phyloP scores from a whole-genome alignment of 345 rosid genomes.

The Gossypium anomalum region DNA sequence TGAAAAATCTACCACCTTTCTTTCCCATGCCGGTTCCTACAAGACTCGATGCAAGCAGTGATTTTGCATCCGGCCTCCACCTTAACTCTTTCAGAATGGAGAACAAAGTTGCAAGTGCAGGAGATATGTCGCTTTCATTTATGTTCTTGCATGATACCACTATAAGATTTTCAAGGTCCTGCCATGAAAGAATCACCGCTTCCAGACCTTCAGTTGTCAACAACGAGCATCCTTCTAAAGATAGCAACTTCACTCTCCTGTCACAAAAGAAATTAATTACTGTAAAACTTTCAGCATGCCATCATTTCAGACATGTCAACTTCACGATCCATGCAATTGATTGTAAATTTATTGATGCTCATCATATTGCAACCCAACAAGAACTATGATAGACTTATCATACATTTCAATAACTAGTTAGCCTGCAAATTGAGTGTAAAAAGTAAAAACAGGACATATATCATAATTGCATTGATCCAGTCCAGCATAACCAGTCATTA shows the following conservation, averaged over 20 bases:
- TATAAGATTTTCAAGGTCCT: conserved; percentile 58
- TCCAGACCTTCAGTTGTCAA: conserved; percentile 78
- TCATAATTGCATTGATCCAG: not conserved
- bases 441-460: not conserved
- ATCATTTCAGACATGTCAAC: not conserved
- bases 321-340: not conserved
- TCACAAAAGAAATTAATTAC: not conserved
- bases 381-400: not conserved
- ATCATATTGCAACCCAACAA: not conserved
- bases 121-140: conserved; percentile 65
- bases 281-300: not conserved
- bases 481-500: not conserved
- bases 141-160: conserved; percentile 71
- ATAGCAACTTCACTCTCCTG: conserved; percentile 73
- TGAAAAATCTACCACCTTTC: conserved; percentile 77
- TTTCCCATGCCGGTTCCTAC: conserved; percentile 62
- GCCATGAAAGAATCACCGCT: conserved; percentile 61
- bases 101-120: conserved; percentile 65
- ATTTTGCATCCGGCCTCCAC: conserved; percentile 87
- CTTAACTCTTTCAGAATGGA: conserved; percentile 69
- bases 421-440: not conserved
- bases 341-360: not conserved
- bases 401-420: not conserved
- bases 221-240: conserved; percentile 79
- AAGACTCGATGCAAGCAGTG: conserved; percentile 59